A percentile compares a stretch with the other conserved stretches of the same genome.
These are phyloP conservation scores for Botrytis deweyae DNA, from an alignment of 2,329 filamentous ascomycete species.

Conservation along the genomic window DNA sequence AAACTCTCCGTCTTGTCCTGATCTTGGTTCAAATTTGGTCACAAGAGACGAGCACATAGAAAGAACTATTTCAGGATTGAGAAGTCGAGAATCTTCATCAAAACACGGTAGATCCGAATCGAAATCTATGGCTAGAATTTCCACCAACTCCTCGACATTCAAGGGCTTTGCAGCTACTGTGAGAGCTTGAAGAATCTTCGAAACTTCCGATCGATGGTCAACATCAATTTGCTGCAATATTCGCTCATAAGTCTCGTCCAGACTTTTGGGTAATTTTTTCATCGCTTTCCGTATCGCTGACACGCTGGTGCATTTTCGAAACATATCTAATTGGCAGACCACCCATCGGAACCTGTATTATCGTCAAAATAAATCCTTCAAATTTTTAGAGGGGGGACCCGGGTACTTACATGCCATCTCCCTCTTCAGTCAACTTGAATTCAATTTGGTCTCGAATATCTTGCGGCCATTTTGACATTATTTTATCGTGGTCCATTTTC, in stretches of 20 bases:
- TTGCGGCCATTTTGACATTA: conserved; percentile 33
- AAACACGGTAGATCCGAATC: conserved; percentile 32
- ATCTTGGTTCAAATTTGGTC: conserved; percentile 17
- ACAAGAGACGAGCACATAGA: conserved; percentile 29
- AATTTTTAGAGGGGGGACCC: background rate
- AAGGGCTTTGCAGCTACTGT: conserved; percentile 29
- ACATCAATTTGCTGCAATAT: conserved; percentile 38
- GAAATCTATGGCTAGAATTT: conserved; percentile 38
- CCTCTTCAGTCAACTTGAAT: conserved; percentile 32
- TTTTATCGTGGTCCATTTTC: conserved; percentile 31
- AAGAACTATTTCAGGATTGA: conserved; percentile 38
- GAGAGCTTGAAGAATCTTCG: conserved; percentile 34
- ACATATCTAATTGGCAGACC: conserved; percentile 39
- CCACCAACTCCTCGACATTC: conserved; percentile 35
- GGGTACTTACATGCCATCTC: conserved; percentile 39
- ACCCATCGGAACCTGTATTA: conserved; percentile 42
- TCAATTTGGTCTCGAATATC: conserved; percentile 36
- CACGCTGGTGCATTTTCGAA: conserved; percentile 30
- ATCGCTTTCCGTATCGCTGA: conserved; percentile 36
- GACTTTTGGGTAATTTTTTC: conserved; percentile 37
- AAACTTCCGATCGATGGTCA: conserved; percentile 23
- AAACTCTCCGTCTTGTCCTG: background rate
- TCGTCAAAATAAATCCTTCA: background rate
- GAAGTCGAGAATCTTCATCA: conserved; percentile 39
- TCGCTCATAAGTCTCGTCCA: conserved; percentile 42